phyloP scores from a whole-genome alignment of 192 early-diverging fungal species.

The Backusella sp. region DNA sequence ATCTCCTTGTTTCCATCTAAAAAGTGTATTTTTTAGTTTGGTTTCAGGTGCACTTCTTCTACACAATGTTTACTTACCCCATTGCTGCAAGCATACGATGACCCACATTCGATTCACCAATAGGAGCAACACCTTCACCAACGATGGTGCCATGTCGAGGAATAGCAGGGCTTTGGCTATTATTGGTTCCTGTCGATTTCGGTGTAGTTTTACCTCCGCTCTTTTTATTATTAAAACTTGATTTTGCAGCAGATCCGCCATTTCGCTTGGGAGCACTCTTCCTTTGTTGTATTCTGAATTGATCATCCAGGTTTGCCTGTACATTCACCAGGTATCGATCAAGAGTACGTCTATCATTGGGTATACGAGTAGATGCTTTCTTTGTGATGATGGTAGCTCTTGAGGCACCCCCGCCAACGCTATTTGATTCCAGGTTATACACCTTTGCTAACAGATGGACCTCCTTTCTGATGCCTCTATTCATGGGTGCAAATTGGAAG shows the following conservation, averaged over 20 bases:
- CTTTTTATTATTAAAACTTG: constrained; percentile 1
- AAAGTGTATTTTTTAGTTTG: constrained; percentile 8
- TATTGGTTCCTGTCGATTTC: not conserved
- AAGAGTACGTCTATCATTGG: constrained; percentile 40
- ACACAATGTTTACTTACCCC: constrained; percentile 46
- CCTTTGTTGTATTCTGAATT: constrained; percentile 7
- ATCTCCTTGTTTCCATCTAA: constrained; percentile 49
- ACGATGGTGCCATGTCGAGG: constrained; percentile 55
- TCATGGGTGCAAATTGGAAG: constrained; percentile 46
- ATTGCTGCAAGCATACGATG: constrained; percentile 67
- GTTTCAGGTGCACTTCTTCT: not conserved
- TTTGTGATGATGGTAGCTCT: constrained; percentile 19
- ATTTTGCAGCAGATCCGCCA: not conserved
- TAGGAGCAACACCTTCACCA: constrained; percentile 49
- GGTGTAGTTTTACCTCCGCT: not conserved
- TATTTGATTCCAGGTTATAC: constrained; percentile 47
- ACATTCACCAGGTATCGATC: constrained; percentile 37
- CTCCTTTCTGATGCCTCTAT: constrained; percentile 39
- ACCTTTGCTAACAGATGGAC: constrained; percentile 44
- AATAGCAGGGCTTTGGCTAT: not conserved
- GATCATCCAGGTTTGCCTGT: constrained; percentile 31
- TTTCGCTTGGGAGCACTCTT: not conserved
- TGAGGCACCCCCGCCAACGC: constrained; percentile 42
- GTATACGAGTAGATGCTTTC: constrained; percentile 42
- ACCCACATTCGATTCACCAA: constrained; percentile 59